Evolutionary conservation across 352 stramenopile genomes (phyloP).

Genomic region (Pythium guiyangense): DNA sequence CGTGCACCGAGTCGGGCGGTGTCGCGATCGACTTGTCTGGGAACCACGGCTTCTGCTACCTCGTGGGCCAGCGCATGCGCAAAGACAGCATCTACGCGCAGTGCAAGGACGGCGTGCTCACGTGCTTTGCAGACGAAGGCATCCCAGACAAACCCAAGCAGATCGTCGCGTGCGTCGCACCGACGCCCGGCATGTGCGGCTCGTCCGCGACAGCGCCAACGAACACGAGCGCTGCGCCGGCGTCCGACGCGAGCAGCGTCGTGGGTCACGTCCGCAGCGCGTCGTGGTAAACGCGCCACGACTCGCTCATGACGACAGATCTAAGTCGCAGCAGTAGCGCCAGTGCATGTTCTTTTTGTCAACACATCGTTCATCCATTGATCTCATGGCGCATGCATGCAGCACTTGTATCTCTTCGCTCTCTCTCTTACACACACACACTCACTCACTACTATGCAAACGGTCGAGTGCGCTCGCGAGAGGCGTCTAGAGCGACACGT

Average conservation of each 20-base stretch:
- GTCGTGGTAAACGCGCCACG: too few species aligned
- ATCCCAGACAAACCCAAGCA: conserved; percentile 35
- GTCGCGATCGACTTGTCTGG: conserved; percentile 27
- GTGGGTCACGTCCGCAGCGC: background rate
- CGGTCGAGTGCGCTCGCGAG: background rate
- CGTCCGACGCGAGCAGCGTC: background rate
- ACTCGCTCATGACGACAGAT: too few species aligned
- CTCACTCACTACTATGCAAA: background rate
- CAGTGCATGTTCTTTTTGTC: too few species aligned
- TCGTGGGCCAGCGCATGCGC: conserved; percentile 39
- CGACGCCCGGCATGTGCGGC: conserved; percentile 26
- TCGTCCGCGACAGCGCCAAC: conserved; percentile 8
- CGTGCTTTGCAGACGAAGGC: conserved; percentile 36
- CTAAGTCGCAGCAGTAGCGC: too few species aligned
- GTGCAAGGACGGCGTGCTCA: conserved; percentile 28
- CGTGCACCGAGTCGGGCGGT: conserved; percentile 24
- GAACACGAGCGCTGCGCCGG: background rate
- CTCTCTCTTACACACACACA: background rate
- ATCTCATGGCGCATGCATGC: too few species aligned
- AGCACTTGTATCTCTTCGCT: too few species aligned
- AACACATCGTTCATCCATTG: too few species aligned
- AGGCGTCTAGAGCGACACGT: conserved; percentile 65
- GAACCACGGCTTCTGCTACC: conserved; percentile 42
- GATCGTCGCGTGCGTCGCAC: conserved; percentile 22
- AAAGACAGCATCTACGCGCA: conserved; percentile 30